Base-by-base conservation (phyloP, 1,139 yeast species). In the Groenewaldozyma auringiensis region DNA sequence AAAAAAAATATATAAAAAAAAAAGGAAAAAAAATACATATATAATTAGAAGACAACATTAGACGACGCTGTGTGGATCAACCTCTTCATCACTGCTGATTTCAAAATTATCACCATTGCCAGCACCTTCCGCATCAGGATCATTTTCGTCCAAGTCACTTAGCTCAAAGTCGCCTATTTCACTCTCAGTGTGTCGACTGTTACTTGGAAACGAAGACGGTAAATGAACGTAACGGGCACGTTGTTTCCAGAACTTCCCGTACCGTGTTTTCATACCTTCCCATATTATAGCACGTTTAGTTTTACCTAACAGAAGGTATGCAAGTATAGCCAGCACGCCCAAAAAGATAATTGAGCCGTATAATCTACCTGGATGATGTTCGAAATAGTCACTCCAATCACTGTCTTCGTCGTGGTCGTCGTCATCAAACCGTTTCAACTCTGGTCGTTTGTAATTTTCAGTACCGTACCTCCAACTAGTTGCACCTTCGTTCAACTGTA, bases 291-390 rank as follows among this genome's bases (percentile, higher is more conserved):
- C 49, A 33, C 74, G 61, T 43, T 66, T 62, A 3, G 59, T 51
- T 44, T 57, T 62, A 1, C 84, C 84, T 38, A 78, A 54, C 58
- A 79, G 61, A 37, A 80, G 61, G 64, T 75, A 73, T 0, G 64
- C 65, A 4, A 75, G 67, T 8, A 74, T 63, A 1, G 68, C 51
- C 16, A 76, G 51, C 40, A 78, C 64, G 1, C 67, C 47, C 37
- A 71, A 53, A 51, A 80, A 74, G 2, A 75, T 65, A n/a, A 75
- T 50, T 1, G 79, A 67, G 0, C 85, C 85, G 57, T 72, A 73
- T 59, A 79, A 62, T 40, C 83, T 66, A 54, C 79, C 82, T 1
- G 80, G 76, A 21, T 61, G 56, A 20, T 52, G 46, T 38, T 61
- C 64, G 13, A 67, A 52, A 4, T 58, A 54, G 32, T 61, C 68